Percentiles rank a stretch among this genome's conserved stretches.
Conservation (phyloP, 2,329 filamentous ascomycete species). For the Neonectria sp. region DNA sequence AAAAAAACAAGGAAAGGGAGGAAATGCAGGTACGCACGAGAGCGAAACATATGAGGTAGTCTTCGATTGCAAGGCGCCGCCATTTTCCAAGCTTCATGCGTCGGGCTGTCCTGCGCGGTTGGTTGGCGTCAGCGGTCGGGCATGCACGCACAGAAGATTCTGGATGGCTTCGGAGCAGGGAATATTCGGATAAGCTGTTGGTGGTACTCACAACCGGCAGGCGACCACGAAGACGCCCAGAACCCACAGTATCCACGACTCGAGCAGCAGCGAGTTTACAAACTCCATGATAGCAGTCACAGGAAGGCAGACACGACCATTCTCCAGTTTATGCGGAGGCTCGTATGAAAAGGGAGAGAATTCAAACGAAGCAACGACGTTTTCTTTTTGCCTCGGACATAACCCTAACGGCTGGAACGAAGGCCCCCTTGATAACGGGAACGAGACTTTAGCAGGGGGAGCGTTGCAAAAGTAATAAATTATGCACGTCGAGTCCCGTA, state of each 20-base stretch:
- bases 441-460: conserved; percentile 9
- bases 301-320: conserved; percentile 1
- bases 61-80: conserved; percentile 67
- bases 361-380: background rate
- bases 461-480: background rate
- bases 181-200: background rate
- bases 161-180: background rate
- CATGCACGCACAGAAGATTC: too few relatives aligned
- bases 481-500: background rate
- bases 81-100: conserved; percentile 60
- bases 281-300: conserved; percentile 45
- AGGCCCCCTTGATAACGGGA: background rate
- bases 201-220: conserved; percentile 43
- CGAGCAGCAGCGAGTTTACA: conserved; percentile 42
- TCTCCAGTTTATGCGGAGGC: background rate
- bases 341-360: conserved; percentile 7
- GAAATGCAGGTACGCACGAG: conserved; percentile 50
- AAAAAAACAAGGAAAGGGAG: background rate
- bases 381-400: background rate
- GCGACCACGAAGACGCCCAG: conserved; percentile 46
- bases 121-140: background rate
- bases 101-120: conserved; percentile 44
- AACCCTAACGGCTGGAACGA: background rate
- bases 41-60: conserved; percentile 70
- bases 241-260: conserved; percentile 51